Conservation (phyloP, 495 filamentous ascomycete species). For the Hypoxylon subgilvum region DNA sequence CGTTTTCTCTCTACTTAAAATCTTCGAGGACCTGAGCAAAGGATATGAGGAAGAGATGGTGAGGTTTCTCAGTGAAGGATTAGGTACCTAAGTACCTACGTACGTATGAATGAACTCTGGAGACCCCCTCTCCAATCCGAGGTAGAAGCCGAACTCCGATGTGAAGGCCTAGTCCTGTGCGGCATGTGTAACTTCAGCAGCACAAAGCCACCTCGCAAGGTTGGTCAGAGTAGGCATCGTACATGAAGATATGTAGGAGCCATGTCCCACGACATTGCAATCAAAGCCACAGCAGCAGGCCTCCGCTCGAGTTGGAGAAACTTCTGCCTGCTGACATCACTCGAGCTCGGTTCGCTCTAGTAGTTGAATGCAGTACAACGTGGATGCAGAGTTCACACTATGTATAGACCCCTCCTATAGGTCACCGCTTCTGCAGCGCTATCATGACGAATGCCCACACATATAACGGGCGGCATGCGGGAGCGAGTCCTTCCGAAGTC, state of each 20-base stretch:
- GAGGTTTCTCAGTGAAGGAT: too few relatives aligned
- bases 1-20: too few relatives aligned
- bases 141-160: too few relatives aligned
- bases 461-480: too few relatives aligned
- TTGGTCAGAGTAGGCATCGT: background rate
- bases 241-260: slow-evolving; percentile 6
- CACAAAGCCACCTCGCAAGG: slow-evolving; percentile 1
- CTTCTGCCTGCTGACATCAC: slow-evolving; percentile 24
- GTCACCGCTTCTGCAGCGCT: background rate
- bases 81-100: too few relatives aligned
- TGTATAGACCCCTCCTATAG: background rate
- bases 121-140: too few relatives aligned
- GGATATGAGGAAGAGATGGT: too few relatives aligned
- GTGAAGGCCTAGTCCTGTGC: background rate
- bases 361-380: slow-evolving; percentile 3
- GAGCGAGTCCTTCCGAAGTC: background rate
- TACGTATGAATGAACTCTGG: too few relatives aligned
- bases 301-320: background rate
- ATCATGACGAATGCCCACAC: background rate
- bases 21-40: too few relatives aligned
- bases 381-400: background rate
- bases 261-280: slow-evolving; percentile 13
- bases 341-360: background rate
- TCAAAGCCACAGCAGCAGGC: slow-evolving; percentile 2
- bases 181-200: background rate